Base-by-base conservation (phyloP, 2,329 filamentous ascomycete genomes). In the Penicillium freii region DNA sequence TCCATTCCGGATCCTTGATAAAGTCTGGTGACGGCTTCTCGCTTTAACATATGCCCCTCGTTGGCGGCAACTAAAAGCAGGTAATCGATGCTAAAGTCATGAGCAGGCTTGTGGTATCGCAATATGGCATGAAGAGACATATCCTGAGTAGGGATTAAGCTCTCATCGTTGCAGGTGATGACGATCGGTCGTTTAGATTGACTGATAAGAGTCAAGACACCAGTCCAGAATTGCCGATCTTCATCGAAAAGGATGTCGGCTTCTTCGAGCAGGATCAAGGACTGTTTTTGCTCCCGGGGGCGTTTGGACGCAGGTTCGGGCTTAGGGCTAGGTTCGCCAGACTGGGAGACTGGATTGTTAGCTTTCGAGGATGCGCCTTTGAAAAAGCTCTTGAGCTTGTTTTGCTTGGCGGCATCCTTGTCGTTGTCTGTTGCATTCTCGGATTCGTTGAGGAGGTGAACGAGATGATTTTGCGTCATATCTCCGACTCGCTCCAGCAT, bases 381-480 rank as follows among this genome's bases (percentile, higher is more conserved):
- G 78, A 96, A 95, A 70, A 97, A 96, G 0, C 87, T 82, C 45
- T 83, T 87, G 86, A 96, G 88, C 56, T 83, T 92, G 47, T 87
- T 86, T 73, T 95, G 91, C 62, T 89, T 87, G 13, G 85, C 87
- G 39, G 84, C 87, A 54, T 85, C 84, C 65, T 60, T 55, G 62
- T 7, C 48, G 56, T 36, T 62, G 25, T 51, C 53, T n/a, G 59
- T 54, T 6, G 45, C n/a, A 10, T 63, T 72, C 46, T 66, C 72
- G 60, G 54, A 71, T 33, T 66, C 59, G 36, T 70, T 66, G 9
- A 71, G 51, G 43, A 81, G 81, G 62, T 87, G 86, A 21, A 99
- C 93, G 1, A 96, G 82, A 73, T 99, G 94, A 67, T 99, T 97
- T 60, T 88, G 87, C 4, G 92, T 94, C 93, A 99, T 97, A 74